Percentiles rank a stretch among this genome's conserved stretches.
Conservation (phyloP, 2,329 filamentous ascomycete genomes). For the Sarocladium oryzae region DNA sequence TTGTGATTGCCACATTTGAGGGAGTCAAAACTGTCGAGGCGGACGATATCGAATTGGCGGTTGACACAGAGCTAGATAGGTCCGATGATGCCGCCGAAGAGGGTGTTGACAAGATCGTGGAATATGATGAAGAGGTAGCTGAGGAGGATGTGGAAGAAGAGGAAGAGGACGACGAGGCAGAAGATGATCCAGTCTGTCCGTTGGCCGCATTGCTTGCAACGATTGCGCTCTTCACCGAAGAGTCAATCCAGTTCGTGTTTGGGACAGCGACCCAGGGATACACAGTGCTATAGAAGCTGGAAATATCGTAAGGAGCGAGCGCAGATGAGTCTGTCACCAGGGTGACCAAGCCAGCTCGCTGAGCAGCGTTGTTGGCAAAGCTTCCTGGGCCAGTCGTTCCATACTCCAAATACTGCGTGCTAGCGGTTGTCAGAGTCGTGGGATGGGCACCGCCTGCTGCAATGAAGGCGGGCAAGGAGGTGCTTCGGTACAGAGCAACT, state of each 20-base stretch:
- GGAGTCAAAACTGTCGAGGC: not conserved
- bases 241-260: constrained; percentile 22
- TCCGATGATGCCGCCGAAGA: constrained; percentile 2
- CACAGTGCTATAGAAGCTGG: constrained; percentile 23
- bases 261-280: constrained; percentile 21
- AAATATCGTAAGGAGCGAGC: constrained; percentile 25
- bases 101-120: not conserved
- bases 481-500: constrained; percentile 22
- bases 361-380: constrained; percentile 16
- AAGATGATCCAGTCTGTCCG: not conserved
- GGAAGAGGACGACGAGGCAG: not conserved
- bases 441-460: constrained; percentile 20
- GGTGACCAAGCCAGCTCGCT: constrained; percentile 19
- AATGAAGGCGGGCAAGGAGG: constrained; percentile 22
- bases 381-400: constrained; percentile 26
- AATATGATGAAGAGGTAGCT: constrained; percentile 5
- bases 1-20: not conserved
- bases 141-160: constrained; percentile 11
- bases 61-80: too few relatives aligned
- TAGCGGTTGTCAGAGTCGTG: constrained; percentile 15
- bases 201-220: constrained; percentile 16
- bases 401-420: constrained; percentile 22
- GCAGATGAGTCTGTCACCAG: constrained; percentile 45
- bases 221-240: constrained; percentile 15
- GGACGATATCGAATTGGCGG: too few relatives aligned